Percentiles rank a stretch among this genome's conserved stretches.
These are phyloP conservation scores for Neobulgaria alba DNA, from an alignment of 2,329 filamentous ascomycete species.

Conservation along the genomic window DNA sequence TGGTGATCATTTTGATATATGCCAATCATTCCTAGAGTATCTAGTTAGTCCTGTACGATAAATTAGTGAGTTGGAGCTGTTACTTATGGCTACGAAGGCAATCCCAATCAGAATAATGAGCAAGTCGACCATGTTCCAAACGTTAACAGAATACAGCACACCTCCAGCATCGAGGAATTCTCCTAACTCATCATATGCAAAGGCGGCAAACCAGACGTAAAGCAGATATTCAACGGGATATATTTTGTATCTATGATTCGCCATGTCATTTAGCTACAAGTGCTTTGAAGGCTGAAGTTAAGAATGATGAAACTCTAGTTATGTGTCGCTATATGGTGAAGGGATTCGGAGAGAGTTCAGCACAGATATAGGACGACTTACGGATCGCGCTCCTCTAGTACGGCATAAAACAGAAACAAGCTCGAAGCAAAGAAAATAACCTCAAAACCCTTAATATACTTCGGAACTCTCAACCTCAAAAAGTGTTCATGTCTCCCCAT, in stretches of 20 bases:
- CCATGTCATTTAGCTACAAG: too few relatives aligned
- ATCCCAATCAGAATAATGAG: slow-evolving; percentile 66
- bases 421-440: slow-evolving; percentile 72
- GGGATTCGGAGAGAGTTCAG: background rate
- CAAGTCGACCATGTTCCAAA: slow-evolving; percentile 70
- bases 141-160: slow-evolving; percentile 74
- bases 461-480: slow-evolving; percentile 67
- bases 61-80: slow-evolving; percentile 29
- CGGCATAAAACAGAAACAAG: slow-evolving; percentile 75
- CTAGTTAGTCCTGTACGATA: background rate
- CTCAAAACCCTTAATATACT: slow-evolving; percentile 79
- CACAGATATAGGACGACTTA: slow-evolving; percentile 11
- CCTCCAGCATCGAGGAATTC: slow-evolving; percentile 81
- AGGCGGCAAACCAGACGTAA: slow-evolving; percentile 80
- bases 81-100: slow-evolving; percentile 63
- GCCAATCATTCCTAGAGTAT: slow-evolving; percentile 53
- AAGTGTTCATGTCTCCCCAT: slow-evolving; percentile 59
- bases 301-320: too few relatives aligned
- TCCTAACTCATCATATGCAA: slow-evolving; percentile 79
- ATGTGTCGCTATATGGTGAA: background rate
- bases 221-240: slow-evolving; percentile 63
- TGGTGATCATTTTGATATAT: slow-evolving; percentile 48
- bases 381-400: slow-evolving; percentile 66
- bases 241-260: slow-evolving; percentile 39
- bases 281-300: too few relatives aligned